phyloP scores from a whole-genome alignment of 2,329 filamentous ascomycete genomes.

The Claviceps purpurea region DNA sequence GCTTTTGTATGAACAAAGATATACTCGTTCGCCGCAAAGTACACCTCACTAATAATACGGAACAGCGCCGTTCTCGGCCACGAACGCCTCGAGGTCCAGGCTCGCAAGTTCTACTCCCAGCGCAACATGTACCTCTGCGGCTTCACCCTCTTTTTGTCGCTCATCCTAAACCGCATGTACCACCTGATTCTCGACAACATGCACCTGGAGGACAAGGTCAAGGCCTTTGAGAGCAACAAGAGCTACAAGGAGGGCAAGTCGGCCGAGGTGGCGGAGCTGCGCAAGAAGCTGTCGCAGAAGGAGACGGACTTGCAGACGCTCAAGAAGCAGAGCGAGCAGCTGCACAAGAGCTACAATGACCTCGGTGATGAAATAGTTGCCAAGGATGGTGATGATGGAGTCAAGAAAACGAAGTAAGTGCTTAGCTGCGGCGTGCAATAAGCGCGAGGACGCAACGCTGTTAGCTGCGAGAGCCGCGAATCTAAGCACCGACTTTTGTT shows the following conservation, averaged over 20 bases:
- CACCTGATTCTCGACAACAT: slow-evolving; percentile 90
- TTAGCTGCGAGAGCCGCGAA: too few relatives aligned
- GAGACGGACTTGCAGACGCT: slow-evolving; percentile 73
- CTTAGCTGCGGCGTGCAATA: too few relatives aligned
- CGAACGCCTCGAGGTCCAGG: slow-evolving; percentile 96
- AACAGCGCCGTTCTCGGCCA: slow-evolving; percentile 60
- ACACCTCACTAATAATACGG: not conserved
- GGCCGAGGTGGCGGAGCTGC: slow-evolving; percentile 59
- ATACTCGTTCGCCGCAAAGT: too few relatives aligned
- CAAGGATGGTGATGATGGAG: slow-evolving; percentile 34
- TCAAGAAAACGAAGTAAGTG: slow-evolving; percentile 38
- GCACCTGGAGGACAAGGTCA: slow-evolving; percentile 82
- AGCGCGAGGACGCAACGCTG: too few relatives aligned
- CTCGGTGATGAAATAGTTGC: slow-evolving; percentile 69
- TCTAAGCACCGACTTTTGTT: too few relatives aligned
- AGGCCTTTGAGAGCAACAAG: slow-evolving; percentile 64
- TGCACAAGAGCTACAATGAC: slow-evolving; percentile 74
- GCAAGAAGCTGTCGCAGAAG: slow-evolving; percentile 61
- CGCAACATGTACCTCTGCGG: slow-evolving; percentile 99
- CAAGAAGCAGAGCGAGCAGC: slow-evolving; percentile 82
- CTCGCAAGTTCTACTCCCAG: slow-evolving; percentile 99
- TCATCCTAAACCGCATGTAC: slow-evolving; percentile 98
- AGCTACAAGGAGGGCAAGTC: slow-evolving; percentile 59
- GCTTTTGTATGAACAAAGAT: too few relatives aligned
- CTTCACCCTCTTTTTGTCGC: slow-evolving; percentile 95